Evolutionary conservation across 495 filamentous ascomycete genomes (phyloP).

Genomic region (Xylaria flabelliformis): DNA sequence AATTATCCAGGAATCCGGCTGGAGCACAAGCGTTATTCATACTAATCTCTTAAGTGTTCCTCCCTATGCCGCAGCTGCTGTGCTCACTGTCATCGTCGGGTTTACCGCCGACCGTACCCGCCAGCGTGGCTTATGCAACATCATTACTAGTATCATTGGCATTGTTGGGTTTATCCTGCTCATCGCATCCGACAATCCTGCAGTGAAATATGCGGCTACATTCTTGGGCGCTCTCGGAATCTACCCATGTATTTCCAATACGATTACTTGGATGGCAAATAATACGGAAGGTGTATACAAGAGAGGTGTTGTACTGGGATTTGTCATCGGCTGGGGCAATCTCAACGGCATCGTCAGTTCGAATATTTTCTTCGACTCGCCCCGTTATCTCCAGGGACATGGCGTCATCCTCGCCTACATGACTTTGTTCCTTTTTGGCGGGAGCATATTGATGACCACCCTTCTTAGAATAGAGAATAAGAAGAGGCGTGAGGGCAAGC

Average conservation of each 20-base stretch:
- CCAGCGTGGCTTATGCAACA: slow-evolving; percentile 83
- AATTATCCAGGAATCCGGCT: slow-evolving; percentile 80
- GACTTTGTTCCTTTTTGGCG: slow-evolving; percentile 57
- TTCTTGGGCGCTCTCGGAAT: slow-evolving; percentile 91
- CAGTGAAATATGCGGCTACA: slow-evolving; percentile 78
- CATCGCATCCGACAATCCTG: slow-evolving; percentile 62
- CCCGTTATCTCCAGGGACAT: slow-evolving; percentile 56
- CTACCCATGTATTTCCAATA: slow-evolving; percentile 91
- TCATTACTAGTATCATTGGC: slow-evolving; percentile 70
- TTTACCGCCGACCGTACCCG: slow-evolving; percentile 80
- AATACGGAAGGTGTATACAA: slow-evolving; percentile 94
- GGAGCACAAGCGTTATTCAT: slow-evolving; percentile 57
- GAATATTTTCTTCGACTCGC: slow-evolving; percentile 66
- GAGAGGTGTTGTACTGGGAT: slow-evolving; percentile 82
- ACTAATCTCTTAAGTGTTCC: slow-evolving; percentile 88
- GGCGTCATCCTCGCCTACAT: slow-evolving; percentile 56
- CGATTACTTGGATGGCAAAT: slow-evolving; percentile 87
- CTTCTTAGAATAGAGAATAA: slow-evolving; percentile 71
- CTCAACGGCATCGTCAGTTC: slow-evolving; percentile 84
- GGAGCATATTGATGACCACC: slow-evolving; percentile 65
- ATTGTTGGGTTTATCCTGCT: slow-evolving; percentile 83
- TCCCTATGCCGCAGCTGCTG: slow-evolving; percentile 82
- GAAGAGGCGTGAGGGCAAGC: slow-evolving; percentile 64
- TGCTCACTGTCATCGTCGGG: slow-evolving; percentile 78
- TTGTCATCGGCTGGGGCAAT: slow-evolving; percentile 94